phyloP scores from a whole-genome alignment of 768 basidiomycete species.

The Pleurotus tuoliensis region DNA sequence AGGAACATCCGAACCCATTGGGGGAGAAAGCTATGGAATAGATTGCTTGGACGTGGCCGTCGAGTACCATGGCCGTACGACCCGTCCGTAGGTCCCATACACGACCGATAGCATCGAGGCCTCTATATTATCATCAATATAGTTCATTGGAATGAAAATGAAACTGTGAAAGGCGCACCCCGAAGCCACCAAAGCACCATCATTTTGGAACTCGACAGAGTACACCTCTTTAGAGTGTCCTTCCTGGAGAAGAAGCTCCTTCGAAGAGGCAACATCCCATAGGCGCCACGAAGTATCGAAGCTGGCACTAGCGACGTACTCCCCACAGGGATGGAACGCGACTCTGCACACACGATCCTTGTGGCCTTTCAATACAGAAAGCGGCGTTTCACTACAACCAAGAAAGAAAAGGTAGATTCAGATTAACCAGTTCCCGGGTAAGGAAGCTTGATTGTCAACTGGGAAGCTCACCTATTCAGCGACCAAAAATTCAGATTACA shows the following conservation, averaged over 20 bases:
- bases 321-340: slow-evolving; percentile 93
- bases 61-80: slow-evolving; percentile 94
- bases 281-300: slow-evolving; percentile 97
- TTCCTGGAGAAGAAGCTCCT: slow-evolving; percentile 87
- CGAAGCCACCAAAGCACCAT: slow-evolving; percentile 89
- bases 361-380: slow-evolving; percentile 88
- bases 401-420: neutral
- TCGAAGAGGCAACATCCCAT: slow-evolving; percentile 85
- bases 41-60: slow-evolving; percentile 93
- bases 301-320: slow-evolving; percentile 90
- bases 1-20: slow-evolving; percentile 69
- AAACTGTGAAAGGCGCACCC: slow-evolving; percentile 53
- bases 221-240: slow-evolving; percentile 98
- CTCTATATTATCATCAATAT: slow-evolving; percentile 41
- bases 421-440: neutral
- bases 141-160: slow-evolving; percentile 3
- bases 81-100: slow-evolving; percentile 98
- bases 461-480: slow-evolving; percentile 58
- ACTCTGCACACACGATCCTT: slow-evolving; percentile 88
- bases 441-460: too few species aligned
- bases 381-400: slow-evolving; percentile 66
- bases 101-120: slow-evolving; percentile 93
- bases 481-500: slow-evolving; percentile 87
- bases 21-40: slow-evolving; percentile 91
- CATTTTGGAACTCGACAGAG: slow-evolving; percentile 91